Base-by-base conservation (phyloP, 345 rosid genomes). In the Dipteronia sinensis region DNA sequence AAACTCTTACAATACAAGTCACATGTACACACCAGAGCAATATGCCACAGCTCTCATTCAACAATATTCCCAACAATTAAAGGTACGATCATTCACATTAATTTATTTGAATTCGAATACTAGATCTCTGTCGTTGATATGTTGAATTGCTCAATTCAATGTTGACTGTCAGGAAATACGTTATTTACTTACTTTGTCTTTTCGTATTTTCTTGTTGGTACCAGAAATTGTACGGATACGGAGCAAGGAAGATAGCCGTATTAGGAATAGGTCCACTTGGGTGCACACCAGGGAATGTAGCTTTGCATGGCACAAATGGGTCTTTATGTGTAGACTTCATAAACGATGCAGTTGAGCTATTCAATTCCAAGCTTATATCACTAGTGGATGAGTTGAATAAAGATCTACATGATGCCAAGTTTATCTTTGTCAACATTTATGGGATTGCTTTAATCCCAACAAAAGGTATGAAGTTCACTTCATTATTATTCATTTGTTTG, bases 191-290 rank as follows among this genome's bases (percentile, higher is more conserved):
- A n/a, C n/a, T n/a, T n/a, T n/a, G n/a, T n/a, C n/a, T n/a, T n/a
- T n/a, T n/a, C n/a, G n/a, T n/a, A n/a, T n/a, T n/a, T n/a, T n/a
- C n/a, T n/a, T n/a, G 25, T 58, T 3, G 46, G 31, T 15, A 20
- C 19, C n/a, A 83, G 87, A 65, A 40, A 15, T 40, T 86, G 80
- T 78, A 86, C 19, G 63, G 27, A 1, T 16, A 44, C n/a, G 85
- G 87, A 25, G 89, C 87, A 19, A 75, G 84, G 63, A 86, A 86
- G 56, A 7, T 86, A 49, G 89, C 75, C 19, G 16, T 86, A 13
- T 66, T 80, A 22, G 89, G 84, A 31, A 42, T 86, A 7, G 85
- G 85, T 1, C 65, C 42, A 55, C 49, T 86, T 23, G 87, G 89
- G n/a, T 78, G 79, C 20, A 19, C 72, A 1, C 89, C 85, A 0